Evolutionary conservation across 306 rosid genomes (phyloP), one percentile per base, ranked within the genome.

Genomic region (Cucurbita ficifolia): DNA sequence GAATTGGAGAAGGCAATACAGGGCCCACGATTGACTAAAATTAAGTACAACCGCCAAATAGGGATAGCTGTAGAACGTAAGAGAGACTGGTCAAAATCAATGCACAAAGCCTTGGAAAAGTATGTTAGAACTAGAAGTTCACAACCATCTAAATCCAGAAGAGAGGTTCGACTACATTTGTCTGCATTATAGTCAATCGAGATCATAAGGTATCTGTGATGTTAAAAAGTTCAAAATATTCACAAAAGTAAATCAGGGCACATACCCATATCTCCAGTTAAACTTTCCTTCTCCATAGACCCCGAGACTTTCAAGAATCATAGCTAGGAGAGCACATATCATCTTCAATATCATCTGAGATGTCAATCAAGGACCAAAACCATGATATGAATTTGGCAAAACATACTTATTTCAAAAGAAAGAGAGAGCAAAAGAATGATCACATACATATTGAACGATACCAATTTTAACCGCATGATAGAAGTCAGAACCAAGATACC

Each of bases 21-120:
- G 75, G 65, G 99, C 99, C 97, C 99, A 95, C 12, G 99, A 85
- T 86, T 95, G 99, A 83, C 99, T 95, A 81, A 91, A 95, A 87
- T 91, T 95, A 72, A 95, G 97, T 84, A 91, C 79, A 74, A 88
- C 85, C 17, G 97, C 97, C 89, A 95, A 86, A 83, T 91, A 95
- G 33, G 97, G 99, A 84, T 95, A 95, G 82, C 99, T 95, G 87
- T 87, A 77, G 76, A 81, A 82, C 51, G 70, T 35, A 52, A 74
- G 75, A 73, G 74, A 55, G 75, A 22, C 51, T 76, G 72, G 73
- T 71, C 64, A 79, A 77, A 82, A 70, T 14, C 59, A 50, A 70
- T 49, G 29, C 68, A 62, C n/a, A 24, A 74, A 64, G 33, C 33
- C 43, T 29, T n/a, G 54, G 12, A 45, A 53, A 45, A 19, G 3